phyloP scores from a whole-genome alignment of 768 basidiomycete genomes.

The Leccinum uliginosum region DNA sequence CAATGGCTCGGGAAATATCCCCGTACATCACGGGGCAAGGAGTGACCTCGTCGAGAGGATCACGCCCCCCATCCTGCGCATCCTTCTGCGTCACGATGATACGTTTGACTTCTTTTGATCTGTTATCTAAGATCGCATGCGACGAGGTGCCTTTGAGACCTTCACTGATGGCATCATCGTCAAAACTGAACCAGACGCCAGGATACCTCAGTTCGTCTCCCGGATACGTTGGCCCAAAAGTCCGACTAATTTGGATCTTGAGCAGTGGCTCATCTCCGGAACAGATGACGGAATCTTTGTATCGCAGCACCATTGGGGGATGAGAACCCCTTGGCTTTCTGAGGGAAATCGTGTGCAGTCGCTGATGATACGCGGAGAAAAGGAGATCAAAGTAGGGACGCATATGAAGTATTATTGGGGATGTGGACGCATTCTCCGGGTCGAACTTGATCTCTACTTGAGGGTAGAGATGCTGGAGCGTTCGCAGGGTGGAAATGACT shows the following conservation, averaged over 20 bases:
- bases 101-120: slow-evolving; percentile 71
- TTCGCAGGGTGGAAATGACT: slow-evolving; percentile 62
- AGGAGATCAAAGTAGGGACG: slow-evolving; percentile 82
- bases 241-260: slow-evolving; percentile 61
- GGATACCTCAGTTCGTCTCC: slow-evolving; percentile 76
- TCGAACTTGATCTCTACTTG: slow-evolving; percentile 84
- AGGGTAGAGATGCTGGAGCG: slow-evolving; percentile 65
- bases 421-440: slow-evolving; percentile 60
- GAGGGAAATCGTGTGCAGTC: slow-evolving; percentile 74
- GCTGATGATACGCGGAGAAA: slow-evolving; percentile 75
- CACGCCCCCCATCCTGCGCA: slow-evolving; percentile 47
- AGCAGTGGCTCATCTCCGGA: slow-evolving; percentile 57
- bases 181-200: slow-evolving; percentile 80
- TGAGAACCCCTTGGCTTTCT: slow-evolving; percentile 62
- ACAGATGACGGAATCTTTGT: slow-evolving; percentile 61
- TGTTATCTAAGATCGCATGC: slow-evolving; percentile 45
- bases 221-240: slow-evolving; percentile 82
- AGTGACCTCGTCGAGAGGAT: slow-evolving; percentile 69
- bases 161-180: slow-evolving; percentile 63
- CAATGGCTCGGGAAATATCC: slow-evolving; percentile 62
- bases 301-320: slow-evolving; percentile 64
- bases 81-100: slow-evolving; percentile 71
- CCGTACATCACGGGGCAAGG: slow-evolving; percentile 68
- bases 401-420: slow-evolving; percentile 73
- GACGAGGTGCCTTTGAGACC: slow-evolving; percentile 42